phyloP scores from a whole-genome alignment of 768 basidiomycete genomes.

The Lentinula boryana region DNA sequence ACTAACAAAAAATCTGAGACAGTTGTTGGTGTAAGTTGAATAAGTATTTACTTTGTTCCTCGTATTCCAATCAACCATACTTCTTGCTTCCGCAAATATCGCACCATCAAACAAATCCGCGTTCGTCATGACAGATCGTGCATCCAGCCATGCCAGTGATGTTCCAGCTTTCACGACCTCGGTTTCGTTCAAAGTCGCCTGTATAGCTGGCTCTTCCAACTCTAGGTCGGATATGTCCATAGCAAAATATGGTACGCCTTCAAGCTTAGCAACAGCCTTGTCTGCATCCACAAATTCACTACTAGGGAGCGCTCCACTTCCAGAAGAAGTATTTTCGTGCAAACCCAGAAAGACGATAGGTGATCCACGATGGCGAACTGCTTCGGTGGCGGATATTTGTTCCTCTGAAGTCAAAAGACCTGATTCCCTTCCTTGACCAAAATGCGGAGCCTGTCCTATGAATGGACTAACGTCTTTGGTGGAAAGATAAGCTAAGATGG shows the following conservation, averaged over 20 bases:
- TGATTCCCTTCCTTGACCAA: conserved; percentile 58
- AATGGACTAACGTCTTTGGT: conserved; percentile 59
- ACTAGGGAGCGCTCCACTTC: conserved; percentile 51
- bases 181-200: conserved; percentile 33
- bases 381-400: conserved; percentile 35
- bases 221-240: conserved; percentile 62
- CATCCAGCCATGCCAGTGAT: conserved; percentile 55
- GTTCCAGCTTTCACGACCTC: conserved; percentile 30
- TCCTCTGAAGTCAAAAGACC: conserved; percentile 21
- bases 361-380: conserved; percentile 51
- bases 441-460: conserved; percentile 63
- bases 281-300: conserved; percentile 58
- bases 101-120: conserved; percentile 65
- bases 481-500: conserved; percentile 45
- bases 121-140: conserved; percentile 47
- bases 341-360: conserved; percentile 79
- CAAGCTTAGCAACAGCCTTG: conserved; percentile 47
- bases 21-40: background rate
- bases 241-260: conserved; percentile 84
- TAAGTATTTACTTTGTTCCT: conserved; percentile 63
- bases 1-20: conserved; percentile 36
- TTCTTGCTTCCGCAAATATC: conserved; percentile 72
- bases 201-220: conserved; percentile 30
- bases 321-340: conserved; percentile 44
- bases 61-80: conserved; percentile 89